Conservation (phyloP, 768 basidiomycete species). For the Exidia glandulosa region DNA sequence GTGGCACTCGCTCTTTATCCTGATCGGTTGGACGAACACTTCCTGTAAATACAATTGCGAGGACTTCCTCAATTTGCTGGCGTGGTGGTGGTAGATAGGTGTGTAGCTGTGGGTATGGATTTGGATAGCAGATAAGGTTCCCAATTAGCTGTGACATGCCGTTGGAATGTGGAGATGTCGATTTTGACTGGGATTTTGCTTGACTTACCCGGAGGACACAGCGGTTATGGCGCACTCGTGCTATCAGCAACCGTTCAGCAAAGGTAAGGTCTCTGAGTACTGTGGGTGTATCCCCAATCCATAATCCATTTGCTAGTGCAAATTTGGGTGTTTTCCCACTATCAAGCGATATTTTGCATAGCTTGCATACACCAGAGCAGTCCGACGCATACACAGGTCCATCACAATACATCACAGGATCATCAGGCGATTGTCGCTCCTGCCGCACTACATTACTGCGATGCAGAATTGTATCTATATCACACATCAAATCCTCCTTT, state of each 20-base stretch:
- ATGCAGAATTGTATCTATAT: too few relatives aligned
- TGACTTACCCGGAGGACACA: constrained; percentile 23
- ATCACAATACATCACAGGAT: too few relatives aligned
- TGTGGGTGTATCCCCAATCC: constrained; percentile 24
- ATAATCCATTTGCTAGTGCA: constrained; percentile 24
- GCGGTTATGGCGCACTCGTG: constrained; percentile 16
- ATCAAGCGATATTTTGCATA: too few relatives aligned
- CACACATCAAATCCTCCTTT: too few relatives aligned
- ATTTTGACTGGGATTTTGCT: too few relatives aligned
- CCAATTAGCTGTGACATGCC: constrained; percentile 24
- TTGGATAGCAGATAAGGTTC: constrained; percentile 21
- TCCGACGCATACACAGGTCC: too few relatives aligned
- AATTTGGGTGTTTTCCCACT: too few relatives aligned
- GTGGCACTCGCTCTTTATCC: constrained; percentile 18
- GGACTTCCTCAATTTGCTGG: constrained; percentile 21
- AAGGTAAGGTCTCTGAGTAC: constrained; percentile 18
- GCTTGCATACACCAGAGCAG: too few relatives aligned
- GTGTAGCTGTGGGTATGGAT: neutral
- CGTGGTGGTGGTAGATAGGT: neutral
- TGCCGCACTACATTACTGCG: too few relatives aligned
- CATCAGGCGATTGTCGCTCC: too few relatives aligned
- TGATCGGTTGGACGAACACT: constrained; percentile 13
- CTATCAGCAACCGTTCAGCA: constrained; percentile 20
- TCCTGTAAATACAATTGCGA: constrained; percentile 24
- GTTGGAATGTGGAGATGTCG: too few relatives aligned